These are phyloP conservation scores for Diutina mesorugosa DNA, from an alignment of 1,139 yeast species.

Conservation along the genomic window DNA sequence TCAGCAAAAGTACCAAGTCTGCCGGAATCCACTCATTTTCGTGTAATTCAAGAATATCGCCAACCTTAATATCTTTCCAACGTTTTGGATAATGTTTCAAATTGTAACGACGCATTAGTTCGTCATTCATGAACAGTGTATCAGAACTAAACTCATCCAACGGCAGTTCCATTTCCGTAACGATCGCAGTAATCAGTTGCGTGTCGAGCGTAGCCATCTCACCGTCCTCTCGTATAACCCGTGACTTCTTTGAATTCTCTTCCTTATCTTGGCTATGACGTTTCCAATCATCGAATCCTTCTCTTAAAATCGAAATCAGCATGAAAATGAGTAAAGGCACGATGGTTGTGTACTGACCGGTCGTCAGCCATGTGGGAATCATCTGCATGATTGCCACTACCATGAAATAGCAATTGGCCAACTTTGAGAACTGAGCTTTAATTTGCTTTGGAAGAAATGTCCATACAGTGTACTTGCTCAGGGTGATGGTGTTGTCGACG, in stretches of 20 bases:
- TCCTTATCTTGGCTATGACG: constrained; percentile 77
- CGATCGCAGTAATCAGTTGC: constrained; percentile 23
- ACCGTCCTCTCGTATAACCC: constrained; percentile 23
- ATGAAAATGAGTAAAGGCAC: constrained; percentile 79
- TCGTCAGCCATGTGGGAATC: constrained; percentile 97
- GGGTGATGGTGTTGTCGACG: constrained; percentile 57
- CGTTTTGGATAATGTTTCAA: constrained; percentile 21
- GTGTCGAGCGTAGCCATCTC: constrained; percentile 19
- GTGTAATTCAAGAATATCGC: constrained; percentile 60
- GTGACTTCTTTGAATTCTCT: constrained; percentile 58
- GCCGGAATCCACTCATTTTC: constrained; percentile 94
- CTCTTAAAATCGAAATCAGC: constrained; percentile 83
- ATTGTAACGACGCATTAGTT: constrained; percentile 19
- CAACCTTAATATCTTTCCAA: constrained; percentile 79
- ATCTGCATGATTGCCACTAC: constrained; percentile 83
- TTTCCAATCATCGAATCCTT: constrained; percentile 86
- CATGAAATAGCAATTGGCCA: constrained; percentile 82
- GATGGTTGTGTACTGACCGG: constrained; percentile 93
- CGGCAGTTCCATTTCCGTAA: constrained; percentile 18
- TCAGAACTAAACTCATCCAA: background rate
- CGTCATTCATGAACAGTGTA: constrained; percentile 10
- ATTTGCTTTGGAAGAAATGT: constrained; percentile 83
- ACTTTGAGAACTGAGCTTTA: constrained; percentile 79
- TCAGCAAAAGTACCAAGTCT: constrained; percentile 59
- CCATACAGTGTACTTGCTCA: constrained; percentile 74